Percentiles rank a stretch among this genome's conserved stretches.
phyloP scores from a whole-genome alignment of 306 rosid species.

The Rosa rugosa region DNA sequence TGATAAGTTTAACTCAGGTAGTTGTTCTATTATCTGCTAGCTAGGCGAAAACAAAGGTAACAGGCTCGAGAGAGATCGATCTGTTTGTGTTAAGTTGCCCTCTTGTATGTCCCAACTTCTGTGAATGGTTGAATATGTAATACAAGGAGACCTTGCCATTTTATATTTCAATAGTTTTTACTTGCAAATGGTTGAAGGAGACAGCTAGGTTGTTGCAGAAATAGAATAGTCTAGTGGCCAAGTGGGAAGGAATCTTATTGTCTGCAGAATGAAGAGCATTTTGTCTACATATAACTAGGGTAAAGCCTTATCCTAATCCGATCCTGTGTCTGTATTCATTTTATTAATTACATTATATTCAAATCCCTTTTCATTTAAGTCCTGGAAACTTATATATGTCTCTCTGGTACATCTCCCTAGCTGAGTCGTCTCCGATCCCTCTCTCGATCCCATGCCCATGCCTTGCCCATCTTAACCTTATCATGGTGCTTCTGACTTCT shows the following conservation, averaged over 20 bases:
- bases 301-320: neutral
- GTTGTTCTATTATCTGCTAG: neutral
- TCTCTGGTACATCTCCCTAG: neutral
- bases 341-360: neutral
- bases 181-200: neutral
- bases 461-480: neutral
- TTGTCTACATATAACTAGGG: neutral
- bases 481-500: neutral
- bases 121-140: no score
- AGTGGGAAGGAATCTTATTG: neutral
- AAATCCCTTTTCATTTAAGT: no score
- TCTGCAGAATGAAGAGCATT: neutral
- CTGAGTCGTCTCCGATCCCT: neutral
- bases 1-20: neutral
- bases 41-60: neutral
- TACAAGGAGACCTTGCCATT: no score
- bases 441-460: neutral
- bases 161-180: no score
- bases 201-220: neutral
- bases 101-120: no score
- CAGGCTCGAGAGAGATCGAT: no score
- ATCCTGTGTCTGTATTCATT: neutral
- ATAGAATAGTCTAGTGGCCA: neutral
- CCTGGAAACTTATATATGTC: neutral
- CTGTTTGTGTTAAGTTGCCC: no score